Evolutionary conservation across 257 asterid genomes (phyloP).

Genomic region (Solanum sejunctum): DNA sequence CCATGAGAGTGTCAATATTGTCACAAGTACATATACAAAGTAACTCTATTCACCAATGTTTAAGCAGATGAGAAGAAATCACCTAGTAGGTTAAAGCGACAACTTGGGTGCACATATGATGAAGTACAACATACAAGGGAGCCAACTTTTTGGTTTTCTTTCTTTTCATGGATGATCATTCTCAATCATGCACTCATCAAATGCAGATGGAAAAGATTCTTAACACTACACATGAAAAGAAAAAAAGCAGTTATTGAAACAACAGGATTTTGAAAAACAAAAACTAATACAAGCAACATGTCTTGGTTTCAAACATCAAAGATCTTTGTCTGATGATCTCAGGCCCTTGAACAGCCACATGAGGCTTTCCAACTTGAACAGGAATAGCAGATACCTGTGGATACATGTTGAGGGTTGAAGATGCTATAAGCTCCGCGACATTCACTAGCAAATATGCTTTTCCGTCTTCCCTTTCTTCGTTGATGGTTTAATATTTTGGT

Average conservation of each 20-base stretch:
- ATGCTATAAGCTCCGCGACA: conserved; percentile 59
- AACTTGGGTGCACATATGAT: neutral
- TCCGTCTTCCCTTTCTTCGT: neutral
- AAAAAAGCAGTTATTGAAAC: neutral
- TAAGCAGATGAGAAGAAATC: neutral
- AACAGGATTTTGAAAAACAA: neutral
- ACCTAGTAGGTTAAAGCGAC: neutral
- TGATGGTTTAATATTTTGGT: neutral
- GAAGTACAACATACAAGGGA: neutral
- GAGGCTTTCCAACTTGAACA: conserved; percentile 77
- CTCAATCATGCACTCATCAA: neutral
- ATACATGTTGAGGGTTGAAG: conserved; percentile 30
- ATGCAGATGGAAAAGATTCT: neutral
- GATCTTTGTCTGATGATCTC: conserved; percentile 45
- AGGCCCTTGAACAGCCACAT: conserved; percentile 64
- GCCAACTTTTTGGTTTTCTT: neutral
- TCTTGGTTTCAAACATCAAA: neutral
- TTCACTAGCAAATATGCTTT: neutral
- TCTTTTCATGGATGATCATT: neutral
- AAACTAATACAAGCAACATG: neutral
- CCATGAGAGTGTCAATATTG: neutral
- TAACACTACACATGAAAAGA: neutral
- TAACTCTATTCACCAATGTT: neutral
- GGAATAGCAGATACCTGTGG: conserved; percentile 48
- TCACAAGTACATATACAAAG: neutral